Percentiles rank a stretch among this genome's conserved stretches.
Evolutionary conservation across 2,329 filamentous ascomycete species (phyloP).

Genomic region (Aspergillus ochraceus): DNA sequence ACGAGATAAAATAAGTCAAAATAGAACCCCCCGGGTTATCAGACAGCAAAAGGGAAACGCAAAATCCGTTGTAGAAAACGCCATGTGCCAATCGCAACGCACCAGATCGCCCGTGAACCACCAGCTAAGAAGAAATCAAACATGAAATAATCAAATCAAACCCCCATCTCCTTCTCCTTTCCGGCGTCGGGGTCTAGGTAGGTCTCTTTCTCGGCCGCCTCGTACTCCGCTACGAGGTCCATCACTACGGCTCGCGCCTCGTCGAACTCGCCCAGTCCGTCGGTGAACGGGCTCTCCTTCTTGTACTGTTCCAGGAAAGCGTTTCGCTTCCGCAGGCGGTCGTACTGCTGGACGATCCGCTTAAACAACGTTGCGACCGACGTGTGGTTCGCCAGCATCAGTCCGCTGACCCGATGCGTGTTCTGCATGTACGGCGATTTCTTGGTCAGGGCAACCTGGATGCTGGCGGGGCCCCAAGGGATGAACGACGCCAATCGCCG

Average conservation of each 20-base stretch:
- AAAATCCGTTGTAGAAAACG: conserved; percentile 6
- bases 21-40: neutral
- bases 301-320: conserved; percentile 97
- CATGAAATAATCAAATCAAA: conserved; percentile 19
- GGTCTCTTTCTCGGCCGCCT: conserved; percentile 86
- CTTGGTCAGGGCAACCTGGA: conserved; percentile 95
- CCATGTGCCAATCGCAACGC: conserved; percentile 16
- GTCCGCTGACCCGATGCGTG: conserved; percentile 87
- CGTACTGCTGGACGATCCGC: conserved; percentile 87
- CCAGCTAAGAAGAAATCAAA: conserved; percentile 15
- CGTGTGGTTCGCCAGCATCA: conserved; percentile 98
- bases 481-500: conserved; percentile 93
- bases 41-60: conserved; percentile 10
- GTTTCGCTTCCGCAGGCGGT: conserved; percentile 91
- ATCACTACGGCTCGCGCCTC: conserved; percentile 88
- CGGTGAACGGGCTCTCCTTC: conserved; percentile 88
- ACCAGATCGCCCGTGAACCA: conserved; percentile 17
- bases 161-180: conserved; percentile 38
- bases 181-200: conserved; percentile 77
- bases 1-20: neutral
- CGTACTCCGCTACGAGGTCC: conserved; percentile 91
- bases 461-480: conserved; percentile 95
- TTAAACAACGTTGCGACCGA: conserved; percentile 97
- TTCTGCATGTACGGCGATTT: conserved; percentile 94
- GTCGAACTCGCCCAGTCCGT: conserved; percentile 92